Conservation (phyloP, 1,284 basidiomycete species). For the Trichosporon ovoides region DNA sequence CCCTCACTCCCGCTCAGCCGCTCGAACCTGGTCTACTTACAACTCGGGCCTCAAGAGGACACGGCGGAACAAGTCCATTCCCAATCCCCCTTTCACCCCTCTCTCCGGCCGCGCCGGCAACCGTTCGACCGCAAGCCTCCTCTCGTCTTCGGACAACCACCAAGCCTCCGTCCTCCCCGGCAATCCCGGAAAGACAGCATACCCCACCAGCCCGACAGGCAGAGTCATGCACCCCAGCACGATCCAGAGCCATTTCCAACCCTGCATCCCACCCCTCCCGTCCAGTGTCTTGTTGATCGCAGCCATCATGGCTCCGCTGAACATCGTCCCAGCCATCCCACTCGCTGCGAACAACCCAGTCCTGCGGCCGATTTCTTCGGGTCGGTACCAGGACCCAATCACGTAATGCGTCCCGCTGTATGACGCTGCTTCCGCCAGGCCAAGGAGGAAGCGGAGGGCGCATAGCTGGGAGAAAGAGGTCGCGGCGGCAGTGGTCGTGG, state of each 20-base stretch:
- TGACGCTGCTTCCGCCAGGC: constrained; percentile 64
- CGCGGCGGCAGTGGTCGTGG: constrained; percentile 16
- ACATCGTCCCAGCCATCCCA: constrained; percentile 15
- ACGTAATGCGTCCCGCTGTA: constrained; percentile 66
- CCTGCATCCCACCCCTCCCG: constrained; percentile 25
- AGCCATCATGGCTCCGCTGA: constrained; percentile 9
- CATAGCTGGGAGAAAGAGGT: constrained; percentile 54
- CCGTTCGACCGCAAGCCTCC: constrained; percentile 9
- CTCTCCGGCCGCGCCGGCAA: constrained; percentile 11
- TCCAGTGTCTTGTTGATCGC: constrained; percentile 27
- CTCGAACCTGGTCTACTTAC: background rate
- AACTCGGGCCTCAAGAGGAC: constrained; percentile 11
- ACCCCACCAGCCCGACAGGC: constrained; percentile 17
- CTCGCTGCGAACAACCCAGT: constrained; percentile 11
- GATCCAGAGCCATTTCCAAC: constrained; percentile 25
- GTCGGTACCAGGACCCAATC: constrained; percentile 52
- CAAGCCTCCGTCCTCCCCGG: constrained; percentile 11
- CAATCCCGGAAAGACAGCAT: constrained; percentile 14
- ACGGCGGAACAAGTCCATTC: constrained; percentile 2
- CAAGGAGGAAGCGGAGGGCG: constrained; percentile 68
- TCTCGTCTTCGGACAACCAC: constrained; percentile 13
- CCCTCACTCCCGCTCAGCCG: too few relatives aligned
- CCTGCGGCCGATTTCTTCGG: constrained; percentile 11
- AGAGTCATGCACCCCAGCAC: constrained; percentile 18
- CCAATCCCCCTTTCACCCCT: constrained; percentile 1